Evolutionary conservation across 257 asterid species (phyloP).

Genomic region (Echium plantagineum): DNA sequence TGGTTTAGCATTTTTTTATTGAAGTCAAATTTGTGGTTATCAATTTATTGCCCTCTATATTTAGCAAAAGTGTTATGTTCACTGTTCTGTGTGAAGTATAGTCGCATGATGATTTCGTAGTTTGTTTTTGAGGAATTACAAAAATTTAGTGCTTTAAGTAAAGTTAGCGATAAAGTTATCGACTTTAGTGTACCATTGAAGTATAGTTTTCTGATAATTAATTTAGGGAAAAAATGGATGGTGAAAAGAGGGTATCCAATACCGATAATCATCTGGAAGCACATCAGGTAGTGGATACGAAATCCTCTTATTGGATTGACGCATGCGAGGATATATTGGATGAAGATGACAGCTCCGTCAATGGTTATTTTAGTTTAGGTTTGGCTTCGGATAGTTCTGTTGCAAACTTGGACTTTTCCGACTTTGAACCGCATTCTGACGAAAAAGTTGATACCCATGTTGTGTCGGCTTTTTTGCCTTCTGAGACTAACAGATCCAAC

Average conservation of each 20-base stretch:
- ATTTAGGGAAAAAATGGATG: slow-evolving; percentile 34
- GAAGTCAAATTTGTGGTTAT: neutral
- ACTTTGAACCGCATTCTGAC: neutral
- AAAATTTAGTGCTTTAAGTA: neutral
- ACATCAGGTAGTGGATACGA: slow-evolving; percentile 21
- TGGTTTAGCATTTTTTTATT: neutral
- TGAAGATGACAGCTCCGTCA: slow-evolving; percentile 30
- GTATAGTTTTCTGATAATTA: neutral
- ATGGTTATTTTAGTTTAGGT: slow-evolving; percentile 37
- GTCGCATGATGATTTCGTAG: neutral
- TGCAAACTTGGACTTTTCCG: neutral
- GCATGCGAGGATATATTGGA: slow-evolving; percentile 75
- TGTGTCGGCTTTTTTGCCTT: slow-evolving; percentile 5
- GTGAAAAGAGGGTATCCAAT: slow-evolving; percentile 31
- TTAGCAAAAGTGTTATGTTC: neutral
- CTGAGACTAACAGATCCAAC: neutral
- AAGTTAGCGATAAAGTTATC: neutral
- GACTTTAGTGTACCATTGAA: neutral
- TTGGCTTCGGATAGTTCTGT: slow-evolving; percentile 9
- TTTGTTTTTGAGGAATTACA: neutral
- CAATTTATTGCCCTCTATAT: neutral
- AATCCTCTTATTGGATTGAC: slow-evolving; percentile 80
- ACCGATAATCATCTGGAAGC: slow-evolving; percentile 15
- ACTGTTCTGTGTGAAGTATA: neutral
- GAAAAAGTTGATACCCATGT: neutral